Conservation (phyloP, 257 asterid genomes). For the Solanum rostratum region DNA sequence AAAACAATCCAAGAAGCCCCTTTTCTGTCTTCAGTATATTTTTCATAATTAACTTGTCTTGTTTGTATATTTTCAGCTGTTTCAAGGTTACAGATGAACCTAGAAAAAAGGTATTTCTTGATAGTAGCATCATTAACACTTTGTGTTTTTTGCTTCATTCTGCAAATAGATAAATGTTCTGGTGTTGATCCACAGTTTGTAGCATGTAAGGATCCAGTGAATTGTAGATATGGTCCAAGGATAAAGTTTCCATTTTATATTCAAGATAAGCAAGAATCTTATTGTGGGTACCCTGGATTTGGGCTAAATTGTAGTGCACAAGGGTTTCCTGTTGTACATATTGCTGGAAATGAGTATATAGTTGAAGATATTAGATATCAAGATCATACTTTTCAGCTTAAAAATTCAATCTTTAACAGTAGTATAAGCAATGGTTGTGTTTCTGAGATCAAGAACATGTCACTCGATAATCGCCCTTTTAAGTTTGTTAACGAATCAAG, state of each 20-base stretch:
- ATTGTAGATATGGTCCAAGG: slow-evolving; percentile 28
- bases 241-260: slow-evolving; percentile 54
- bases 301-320: slow-evolving; percentile 18
- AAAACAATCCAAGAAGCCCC: neutral
- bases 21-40: neutral
- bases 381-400: slow-evolving; percentile 5
- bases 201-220: slow-evolving; percentile 22
- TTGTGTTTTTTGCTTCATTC: slow-evolving; percentile 14
- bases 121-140: slow-evolving; percentile 1
- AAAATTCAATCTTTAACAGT: slow-evolving; percentile 10
- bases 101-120: neutral
- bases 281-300: slow-evolving; percentile 41
- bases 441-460: slow-evolving; percentile 19
- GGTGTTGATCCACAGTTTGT: slow-evolving; percentile 26
- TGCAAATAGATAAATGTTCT: slow-evolving; percentile 14
- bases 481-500: neutral
- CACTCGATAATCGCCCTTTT: neutral
- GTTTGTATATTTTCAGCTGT: neutral
- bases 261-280: slow-evolving; percentile 14
- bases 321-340: slow-evolving; percentile 21
- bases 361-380: slow-evolving; percentile 25
- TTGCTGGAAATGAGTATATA: slow-evolving; percentile 15
- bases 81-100: slow-evolving; percentile 20
- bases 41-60: neutral
- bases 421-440: slow-evolving; percentile 2